Evolutionary conservation across 2,329 filamentous ascomycete genomes (phyloP), one percentile per base, ranked within the genome.

Genomic region (Cordyceps farinosa): DNA sequence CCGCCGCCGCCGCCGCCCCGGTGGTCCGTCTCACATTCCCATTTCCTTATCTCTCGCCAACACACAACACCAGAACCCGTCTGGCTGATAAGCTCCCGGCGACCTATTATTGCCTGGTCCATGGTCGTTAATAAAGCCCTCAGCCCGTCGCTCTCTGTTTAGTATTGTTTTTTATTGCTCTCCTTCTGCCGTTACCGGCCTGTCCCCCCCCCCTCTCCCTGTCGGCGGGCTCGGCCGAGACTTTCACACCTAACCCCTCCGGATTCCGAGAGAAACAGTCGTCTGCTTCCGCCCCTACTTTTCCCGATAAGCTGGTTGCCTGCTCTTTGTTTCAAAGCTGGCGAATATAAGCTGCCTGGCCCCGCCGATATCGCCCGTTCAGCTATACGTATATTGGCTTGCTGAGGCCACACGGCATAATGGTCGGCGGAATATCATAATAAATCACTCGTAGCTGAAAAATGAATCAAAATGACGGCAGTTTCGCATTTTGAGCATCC

Each of bases 381-480:
- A 11, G 9, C 6, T 17, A 56, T 47, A 57, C 45, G 22, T 9
- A 32, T 32, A n/a, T 34, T 9, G 17, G 36, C 47, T 8, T 13
- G 4, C 10, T 27, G 7, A 29, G n/a, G 17, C 34, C 9, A n/a
- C 10, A 13, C 56, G 57, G 57, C 47, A 44, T 38, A 42, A 60
- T 32, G 27, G 47, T 60, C 47, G 57, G 57, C 15, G 17, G 29
- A 42, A 34, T 22, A 34, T 22, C 10, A 30, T 6, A 32, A 30
- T 36, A 48, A 50, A 58, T 50, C 55, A 58, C 55, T 58, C 55
- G 55, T 58, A 48, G 30, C 30, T 44, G 11, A 34, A 32, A 34
- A 32, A 51, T 60, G 47, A 60, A 60, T 51, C 57, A 60, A 52
- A 60, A 52, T 51, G 57, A 60, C 57, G 57, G 47, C 47, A 58